These are phyloP conservation scores for Penicillium sp. DNA, from an alignment of 2,329 filamentous ascomycete species.

Conservation along the genomic window DNA sequence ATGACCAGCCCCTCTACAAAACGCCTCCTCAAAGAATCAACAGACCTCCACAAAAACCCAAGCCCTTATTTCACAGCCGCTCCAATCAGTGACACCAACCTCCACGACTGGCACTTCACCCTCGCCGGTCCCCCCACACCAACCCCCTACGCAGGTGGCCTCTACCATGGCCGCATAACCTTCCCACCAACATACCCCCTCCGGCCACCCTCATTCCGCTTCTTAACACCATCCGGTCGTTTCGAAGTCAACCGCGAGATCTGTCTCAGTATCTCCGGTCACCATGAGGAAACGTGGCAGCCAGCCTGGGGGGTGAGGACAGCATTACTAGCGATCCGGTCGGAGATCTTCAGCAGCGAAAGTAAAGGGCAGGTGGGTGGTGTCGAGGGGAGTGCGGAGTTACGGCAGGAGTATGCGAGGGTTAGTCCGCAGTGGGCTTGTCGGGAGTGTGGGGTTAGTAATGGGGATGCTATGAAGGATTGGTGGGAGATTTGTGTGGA, in stretches of 20 bases:
- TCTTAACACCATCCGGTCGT: conserved; percentile 84
- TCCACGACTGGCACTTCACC: conserved; percentile 99
- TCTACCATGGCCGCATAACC: conserved; percentile 95
- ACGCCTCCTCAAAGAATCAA: conserved; percentile 72
- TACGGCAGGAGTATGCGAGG: conserved; percentile 67
- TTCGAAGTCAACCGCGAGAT: conserved; percentile 98
- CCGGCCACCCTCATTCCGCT: conserved; percentile 91
- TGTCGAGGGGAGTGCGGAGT: conserved; percentile 70
- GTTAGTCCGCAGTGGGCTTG: conserved; percentile 70
- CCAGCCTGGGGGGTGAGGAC: conserved; percentile 96
- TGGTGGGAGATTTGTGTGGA: conserved; percentile 31
- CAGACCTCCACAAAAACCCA: conserved; percentile 76
- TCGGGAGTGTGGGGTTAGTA: conserved; percentile 63
- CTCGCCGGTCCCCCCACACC: conserved; percentile 80
- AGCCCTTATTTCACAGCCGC: conserved; percentile 82
- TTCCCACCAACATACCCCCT: conserved; percentile 88
- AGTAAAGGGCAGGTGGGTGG: conserved; percentile 87
- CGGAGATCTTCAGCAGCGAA: conserved; percentile 85
- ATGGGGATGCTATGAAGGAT: conserved; percentile 44
- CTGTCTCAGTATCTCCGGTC: conserved; percentile 87
- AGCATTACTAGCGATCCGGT: conserved; percentile 74
- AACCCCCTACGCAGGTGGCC: conserved; percentile 74
- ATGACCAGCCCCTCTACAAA: conserved; percentile 38
- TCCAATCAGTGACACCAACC: conserved; percentile 76
- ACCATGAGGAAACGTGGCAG: conserved; percentile 99